Percentiles rank a stretch among this genome's conserved stretches.
Conservation (phyloP, 176 grass and related monocot genomes). For the Cymbopogon citratus region DNA sequence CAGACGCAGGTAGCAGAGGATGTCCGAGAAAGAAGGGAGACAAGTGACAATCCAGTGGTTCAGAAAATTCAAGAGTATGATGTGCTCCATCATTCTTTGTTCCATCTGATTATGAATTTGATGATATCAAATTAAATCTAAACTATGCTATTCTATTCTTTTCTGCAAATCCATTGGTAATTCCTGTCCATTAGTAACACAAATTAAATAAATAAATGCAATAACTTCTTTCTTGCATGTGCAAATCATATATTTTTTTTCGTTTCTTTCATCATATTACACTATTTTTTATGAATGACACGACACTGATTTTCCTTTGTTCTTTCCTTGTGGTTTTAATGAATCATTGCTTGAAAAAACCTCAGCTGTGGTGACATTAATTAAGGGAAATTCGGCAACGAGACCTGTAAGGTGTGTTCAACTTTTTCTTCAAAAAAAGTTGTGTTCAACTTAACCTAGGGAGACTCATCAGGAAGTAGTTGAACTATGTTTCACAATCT, state of each 20-base stretch:
- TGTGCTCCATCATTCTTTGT: background rate
- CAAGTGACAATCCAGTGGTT: slow-evolving; percentile 84
- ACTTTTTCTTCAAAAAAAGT: too few species aligned
- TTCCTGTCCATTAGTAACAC: background rate
- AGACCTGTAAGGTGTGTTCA: slow-evolving; percentile 82
- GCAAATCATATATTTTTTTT: background rate
- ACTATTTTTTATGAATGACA: background rate
- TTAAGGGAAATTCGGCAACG: slow-evolving; percentile 83
- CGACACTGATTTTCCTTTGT: background rate
- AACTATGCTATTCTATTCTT: slow-evolving; percentile 6
- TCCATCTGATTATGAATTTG: background rate
- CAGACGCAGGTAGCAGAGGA: slow-evolving; percentile 84
- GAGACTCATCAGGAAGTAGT: background rate
- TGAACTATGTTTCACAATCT: slow-evolving; percentile 23
- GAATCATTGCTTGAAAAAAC: slow-evolving; percentile 94
- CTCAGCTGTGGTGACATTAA: slow-evolving; percentile 67
- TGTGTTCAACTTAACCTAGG: slow-evolving; percentile 30
- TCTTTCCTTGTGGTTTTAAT: slow-evolving; percentile 57
- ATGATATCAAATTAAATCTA: background rate
- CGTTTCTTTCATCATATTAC: background rate
- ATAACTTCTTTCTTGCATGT: background rate
- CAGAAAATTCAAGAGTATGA: slow-evolving; percentile 77
- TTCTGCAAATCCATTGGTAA: background rate
- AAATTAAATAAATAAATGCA: slow-evolving; percentile 8
- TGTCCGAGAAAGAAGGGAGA: slow-evolving; percentile 88